Conservation (phyloP, 768 basidiomycete genomes). For the Tricholoma furcatifolium region DNA sequence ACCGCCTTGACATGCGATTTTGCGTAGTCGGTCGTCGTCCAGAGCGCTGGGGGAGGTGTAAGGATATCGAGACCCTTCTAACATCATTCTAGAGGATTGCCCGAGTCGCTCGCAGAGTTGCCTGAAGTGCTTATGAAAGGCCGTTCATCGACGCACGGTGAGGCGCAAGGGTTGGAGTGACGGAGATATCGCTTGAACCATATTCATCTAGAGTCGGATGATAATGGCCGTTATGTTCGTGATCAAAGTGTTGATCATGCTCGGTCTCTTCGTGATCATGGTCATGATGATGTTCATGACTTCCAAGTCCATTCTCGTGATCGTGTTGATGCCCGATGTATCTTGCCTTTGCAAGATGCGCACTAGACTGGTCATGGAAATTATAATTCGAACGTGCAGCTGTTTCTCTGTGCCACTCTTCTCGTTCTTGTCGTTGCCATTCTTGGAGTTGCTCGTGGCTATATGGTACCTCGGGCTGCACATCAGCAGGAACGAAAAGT, state of each 20-base stretch:
- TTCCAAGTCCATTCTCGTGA: slow-evolving; percentile 1
- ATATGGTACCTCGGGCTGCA: slow-evolving; percentile 28
- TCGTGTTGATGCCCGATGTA: neutral
- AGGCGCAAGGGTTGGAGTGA: slow-evolving; percentile 29
- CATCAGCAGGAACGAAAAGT: slow-evolving; percentile 74
- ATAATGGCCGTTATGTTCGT: slow-evolving; percentile 8
- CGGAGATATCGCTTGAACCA: slow-evolving; percentile 22
- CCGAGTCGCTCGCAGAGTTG: slow-evolving; percentile 5
- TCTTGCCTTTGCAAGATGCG: neutral
- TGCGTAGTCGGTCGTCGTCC: slow-evolving; percentile 32
- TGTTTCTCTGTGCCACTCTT: slow-evolving; percentile 28
- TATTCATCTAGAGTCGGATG: neutral
- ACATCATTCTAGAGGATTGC: slow-evolving; percentile 1
- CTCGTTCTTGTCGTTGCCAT: slow-evolving; percentile 30
- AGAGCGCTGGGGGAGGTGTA: neutral
- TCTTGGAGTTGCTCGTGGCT: slow-evolving; percentile 25
- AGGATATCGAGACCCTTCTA: neutral
- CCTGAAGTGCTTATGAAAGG: slow-evolving; percentile 40
- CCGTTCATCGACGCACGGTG: slow-evolving; percentile 45
- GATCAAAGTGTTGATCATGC: slow-evolving; percentile 13
- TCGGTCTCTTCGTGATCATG: slow-evolving; percentile 8
- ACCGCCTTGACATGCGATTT: slow-evolving; percentile 33
- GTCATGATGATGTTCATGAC: slow-evolving; percentile 12
- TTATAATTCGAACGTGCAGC: slow-evolving; percentile 16
- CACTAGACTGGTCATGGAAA: neutral